These are phyloP conservation scores for Suillus plorans DNA, from an alignment of 768 basidiomycete genomes.

Conservation along the genomic window DNA sequence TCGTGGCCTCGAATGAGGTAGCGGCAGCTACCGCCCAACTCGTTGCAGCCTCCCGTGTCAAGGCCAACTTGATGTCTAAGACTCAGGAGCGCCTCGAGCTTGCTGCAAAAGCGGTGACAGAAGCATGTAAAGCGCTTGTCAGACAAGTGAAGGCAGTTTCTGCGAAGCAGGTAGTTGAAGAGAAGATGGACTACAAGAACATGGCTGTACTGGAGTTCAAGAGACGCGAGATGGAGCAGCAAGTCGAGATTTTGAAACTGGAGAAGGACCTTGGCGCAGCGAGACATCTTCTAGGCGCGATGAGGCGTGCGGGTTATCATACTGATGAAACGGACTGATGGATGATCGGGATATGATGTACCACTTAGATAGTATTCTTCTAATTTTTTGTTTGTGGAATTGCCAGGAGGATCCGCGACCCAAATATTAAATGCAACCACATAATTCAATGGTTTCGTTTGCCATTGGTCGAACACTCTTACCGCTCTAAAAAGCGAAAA, in stretches of 20 bases:
- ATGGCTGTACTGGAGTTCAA: constrained; percentile 97
- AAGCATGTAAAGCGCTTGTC: constrained; percentile 95
- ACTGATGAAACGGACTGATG: constrained; percentile 75
- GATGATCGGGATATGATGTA: not conserved
- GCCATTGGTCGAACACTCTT: not conserved
- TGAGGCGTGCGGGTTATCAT: constrained; percentile 89
- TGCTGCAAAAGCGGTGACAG: constrained; percentile 96
- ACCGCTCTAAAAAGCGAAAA: not conserved
- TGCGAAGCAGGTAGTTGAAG: constrained; percentile 74
- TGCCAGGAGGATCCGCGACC: not conserved
- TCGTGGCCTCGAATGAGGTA: constrained; percentile 99
- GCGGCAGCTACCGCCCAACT: constrained; percentile 96
- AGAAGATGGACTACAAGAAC: constrained; percentile 81
- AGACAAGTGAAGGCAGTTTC: constrained; percentile 95
- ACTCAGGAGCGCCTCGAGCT: constrained; percentile 95
- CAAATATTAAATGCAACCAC: not conserved
- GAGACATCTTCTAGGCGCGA: constrained; percentile 75
- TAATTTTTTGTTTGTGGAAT: constrained; percentile 3
- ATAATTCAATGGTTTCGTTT: not conserved
- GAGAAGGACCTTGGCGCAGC: constrained; percentile 95
- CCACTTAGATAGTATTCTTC: not conserved
- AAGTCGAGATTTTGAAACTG: constrained; percentile 95
- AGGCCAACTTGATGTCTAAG: constrained; percentile 97
- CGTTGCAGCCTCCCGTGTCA: constrained; percentile 97
- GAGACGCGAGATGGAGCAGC: constrained; percentile 97